These are phyloP conservation scores for Trichoderma semiorbis DNA, from an alignment of 2,329 filamentous ascomycete species.

Conservation along the genomic window DNA sequence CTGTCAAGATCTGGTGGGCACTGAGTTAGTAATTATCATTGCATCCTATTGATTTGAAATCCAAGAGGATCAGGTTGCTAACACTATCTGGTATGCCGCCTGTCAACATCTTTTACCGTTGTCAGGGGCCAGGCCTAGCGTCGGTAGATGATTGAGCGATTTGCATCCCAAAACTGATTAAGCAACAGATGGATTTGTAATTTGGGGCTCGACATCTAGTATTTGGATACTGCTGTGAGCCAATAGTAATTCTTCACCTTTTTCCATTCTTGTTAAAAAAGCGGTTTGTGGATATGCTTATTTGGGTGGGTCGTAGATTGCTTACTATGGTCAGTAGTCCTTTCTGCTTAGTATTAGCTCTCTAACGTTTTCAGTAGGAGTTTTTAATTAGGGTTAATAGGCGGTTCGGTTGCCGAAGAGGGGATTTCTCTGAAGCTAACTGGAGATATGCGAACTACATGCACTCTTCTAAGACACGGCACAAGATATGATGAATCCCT, in stretches of 20 bases:
- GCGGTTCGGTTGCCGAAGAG: not conserved
- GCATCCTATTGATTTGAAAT: not conserved
- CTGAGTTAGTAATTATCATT: not conserved
- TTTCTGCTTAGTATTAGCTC: not conserved
- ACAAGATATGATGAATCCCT: not conserved
- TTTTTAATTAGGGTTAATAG: not conserved
- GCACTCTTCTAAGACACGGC: not conserved
- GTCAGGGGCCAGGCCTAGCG: not conserved
- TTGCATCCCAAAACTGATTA: not conserved
- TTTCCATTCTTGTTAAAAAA: not conserved
- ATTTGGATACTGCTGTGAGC: not conserved
- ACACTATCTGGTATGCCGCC: not conserved
- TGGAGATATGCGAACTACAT: not conserved
- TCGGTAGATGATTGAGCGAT: not conserved
- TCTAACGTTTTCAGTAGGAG: not conserved
- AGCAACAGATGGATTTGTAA: not conserved
- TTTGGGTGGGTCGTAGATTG: not conserved
- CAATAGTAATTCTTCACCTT: not conserved
- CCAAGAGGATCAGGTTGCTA: not conserved
- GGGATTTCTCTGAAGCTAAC: not conserved
- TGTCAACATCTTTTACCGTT: not conserved
- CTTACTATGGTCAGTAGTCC: not conserved
- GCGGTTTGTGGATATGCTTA: not conserved
- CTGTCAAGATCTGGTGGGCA: not conserved
- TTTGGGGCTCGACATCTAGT: not conserved